Percentiles rank a stretch among this genome's conserved stretches.
phyloP scores from a whole-genome alignment of 306 rosid genomes.

The Pyrus pyrifolia region DNA sequence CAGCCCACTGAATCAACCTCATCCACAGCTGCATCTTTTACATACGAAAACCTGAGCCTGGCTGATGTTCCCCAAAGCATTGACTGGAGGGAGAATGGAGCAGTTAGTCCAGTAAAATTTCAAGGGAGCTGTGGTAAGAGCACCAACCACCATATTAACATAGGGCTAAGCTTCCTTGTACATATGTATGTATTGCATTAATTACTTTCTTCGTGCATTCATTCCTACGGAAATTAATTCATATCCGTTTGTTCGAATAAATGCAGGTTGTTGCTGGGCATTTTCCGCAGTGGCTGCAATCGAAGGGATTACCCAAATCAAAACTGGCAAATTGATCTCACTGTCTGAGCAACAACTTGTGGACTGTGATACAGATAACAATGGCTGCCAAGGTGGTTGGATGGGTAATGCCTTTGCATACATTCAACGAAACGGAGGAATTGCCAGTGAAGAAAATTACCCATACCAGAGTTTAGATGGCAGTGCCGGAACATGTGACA shows the following conservation, averaged over 20 bases:
- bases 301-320: slow-evolving; percentile 25
- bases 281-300: slow-evolving; percentile 40
- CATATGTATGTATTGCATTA: no score
- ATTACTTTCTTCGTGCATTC: not conserved
- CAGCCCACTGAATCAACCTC: no score
- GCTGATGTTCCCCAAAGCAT: slow-evolving; percentile 4
- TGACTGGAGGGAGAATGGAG: slow-evolving; percentile 15
- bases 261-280: slow-evolving; percentile 34
- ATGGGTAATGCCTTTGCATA: slow-evolving; percentile 40
- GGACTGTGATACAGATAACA: slow-evolving; percentile 28
- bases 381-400: slow-evolving; percentile 33
- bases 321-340: slow-evolving; percentile 21
- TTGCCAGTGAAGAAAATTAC: slow-evolving; percentile 26
- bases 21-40: slow-evolving; percentile 12
- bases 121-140: slow-evolving; percentile 8
- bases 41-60: slow-evolving; percentile 16
- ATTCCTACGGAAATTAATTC: no score
- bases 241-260: no score
- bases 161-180: no score
- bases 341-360: slow-evolving; percentile 38
- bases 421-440: slow-evolving; percentile 26
- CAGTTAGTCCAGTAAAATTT: no score
- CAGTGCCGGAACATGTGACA: not conserved
- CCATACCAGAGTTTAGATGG: slow-evolving; percentile 22
- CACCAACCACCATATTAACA: no score